phyloP scores from a whole-genome alignment of 2,329 filamentous ascomycete species.

The Penicillium sp. region DNA sequence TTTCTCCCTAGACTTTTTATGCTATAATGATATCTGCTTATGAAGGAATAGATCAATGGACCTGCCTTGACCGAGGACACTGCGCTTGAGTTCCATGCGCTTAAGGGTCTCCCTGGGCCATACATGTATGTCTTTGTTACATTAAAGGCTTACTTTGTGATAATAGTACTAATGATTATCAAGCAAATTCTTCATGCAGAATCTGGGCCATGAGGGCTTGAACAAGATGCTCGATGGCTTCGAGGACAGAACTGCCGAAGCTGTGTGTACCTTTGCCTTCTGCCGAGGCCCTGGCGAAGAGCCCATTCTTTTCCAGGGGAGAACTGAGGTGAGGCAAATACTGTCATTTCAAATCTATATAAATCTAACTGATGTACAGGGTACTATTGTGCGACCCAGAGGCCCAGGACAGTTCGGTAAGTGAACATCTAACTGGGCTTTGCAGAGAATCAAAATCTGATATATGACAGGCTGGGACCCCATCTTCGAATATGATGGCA shows the following conservation, averaged over 20 bases:
- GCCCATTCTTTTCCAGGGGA: constrained; percentile 85
- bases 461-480: constrained; percentile 78
- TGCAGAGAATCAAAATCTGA: not conserved
- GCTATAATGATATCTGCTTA: constrained; percentile 2
- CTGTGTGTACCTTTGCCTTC: constrained; percentile 95
- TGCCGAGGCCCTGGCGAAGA: constrained; percentile 80
- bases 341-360: not conserved
- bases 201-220: constrained; percentile 77
- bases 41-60: constrained; percentile 63
- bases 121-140: constrained; percentile 72
- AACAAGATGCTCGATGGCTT: constrained; percentile 90
- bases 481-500: constrained; percentile 88
- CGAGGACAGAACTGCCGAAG: constrained; percentile 85
- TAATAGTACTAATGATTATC: not conserved
- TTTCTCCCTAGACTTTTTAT: constrained; percentile 20
- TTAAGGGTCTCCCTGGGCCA: constrained; percentile 87
- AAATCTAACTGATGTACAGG: constrained; percentile 42
- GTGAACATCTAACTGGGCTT: constrained; percentile 26
- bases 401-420: constrained; percentile 80
- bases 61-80: constrained; percentile 96
- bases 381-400: constrained; percentile 80
- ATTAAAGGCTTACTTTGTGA: constrained; percentile 3
- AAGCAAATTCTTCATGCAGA: constrained; percentile 91
- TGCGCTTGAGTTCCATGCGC: constrained; percentile 85
- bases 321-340: constrained; percentile 65